Evolutionary conservation across 768 basidiomycete genomes (phyloP).

Genomic region (Rhizopogon roseolus): DNA sequence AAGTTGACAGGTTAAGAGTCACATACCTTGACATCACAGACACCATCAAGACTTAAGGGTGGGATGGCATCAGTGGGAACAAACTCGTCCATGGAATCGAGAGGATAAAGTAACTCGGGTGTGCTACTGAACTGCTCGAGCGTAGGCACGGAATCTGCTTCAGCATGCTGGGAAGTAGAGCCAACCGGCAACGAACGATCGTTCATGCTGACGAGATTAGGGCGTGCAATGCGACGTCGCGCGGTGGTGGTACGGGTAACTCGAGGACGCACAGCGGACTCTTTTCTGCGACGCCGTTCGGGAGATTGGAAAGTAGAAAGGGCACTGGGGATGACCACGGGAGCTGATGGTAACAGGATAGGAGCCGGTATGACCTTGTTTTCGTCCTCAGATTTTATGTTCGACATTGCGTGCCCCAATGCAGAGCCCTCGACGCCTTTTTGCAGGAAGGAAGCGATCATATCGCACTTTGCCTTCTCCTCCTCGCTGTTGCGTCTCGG

Average conservation of each 20-base stretch:
- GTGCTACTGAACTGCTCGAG: slow-evolving; percentile 5
- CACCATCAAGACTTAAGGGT: slow-evolving; percentile 23
- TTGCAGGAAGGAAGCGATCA: slow-evolving; percentile 31
- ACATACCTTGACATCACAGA: slow-evolving; percentile 16
- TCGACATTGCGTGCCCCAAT: slow-evolving; percentile 10
- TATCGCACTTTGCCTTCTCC: slow-evolving; percentile 36
- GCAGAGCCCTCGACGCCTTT: slow-evolving; percentile 29
- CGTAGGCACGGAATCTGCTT: slow-evolving; percentile 1
- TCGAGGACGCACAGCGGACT: slow-evolving; percentile 2
- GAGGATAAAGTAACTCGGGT: slow-evolving; percentile 15
- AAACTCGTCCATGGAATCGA: slow-evolving; percentile 15
- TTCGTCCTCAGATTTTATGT: not conserved
- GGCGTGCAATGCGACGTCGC: not conserved
- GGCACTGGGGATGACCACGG: not conserved
- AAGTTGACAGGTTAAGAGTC: not conserved
- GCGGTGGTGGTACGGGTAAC: slow-evolving; percentile 4
- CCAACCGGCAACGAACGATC: not conserved
- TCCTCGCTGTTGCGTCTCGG: slow-evolving; percentile 22
- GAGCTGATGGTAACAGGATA: not conserved
- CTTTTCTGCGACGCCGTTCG: slow-evolving; percentile 6
- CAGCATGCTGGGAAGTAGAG: not conserved
- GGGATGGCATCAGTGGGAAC: slow-evolving; percentile 33
- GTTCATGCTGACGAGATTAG: not conserved
- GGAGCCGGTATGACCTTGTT: not conserved
- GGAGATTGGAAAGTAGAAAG: not conserved